Conservation (phyloP, 441 rosid genomes). For the Euphorbia celastroides region DNA sequence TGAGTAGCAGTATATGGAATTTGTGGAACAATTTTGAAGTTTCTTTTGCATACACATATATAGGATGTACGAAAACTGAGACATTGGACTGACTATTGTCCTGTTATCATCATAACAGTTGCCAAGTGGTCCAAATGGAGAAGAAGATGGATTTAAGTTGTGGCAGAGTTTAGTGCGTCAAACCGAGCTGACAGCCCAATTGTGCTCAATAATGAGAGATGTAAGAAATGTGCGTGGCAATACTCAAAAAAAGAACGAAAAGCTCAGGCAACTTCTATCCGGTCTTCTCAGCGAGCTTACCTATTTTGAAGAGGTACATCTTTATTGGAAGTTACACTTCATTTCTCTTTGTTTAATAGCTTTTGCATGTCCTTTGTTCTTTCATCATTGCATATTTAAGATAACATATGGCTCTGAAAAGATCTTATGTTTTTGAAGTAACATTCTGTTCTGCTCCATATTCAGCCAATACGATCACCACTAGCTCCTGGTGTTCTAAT, state of each 20-base stretch:
- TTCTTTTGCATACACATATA: not conserved
- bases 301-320: slow-evolving; percentile 86
- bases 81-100: slow-evolving; percentile 8
- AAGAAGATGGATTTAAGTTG: slow-evolving; percentile 67
- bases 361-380: slow-evolving; percentile 16
- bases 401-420: slow-evolving; percentile 12
- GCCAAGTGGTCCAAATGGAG: slow-evolving; percentile 53
- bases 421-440: slow-evolving; percentile 13
- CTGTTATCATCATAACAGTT: slow-evolving; percentile 41
- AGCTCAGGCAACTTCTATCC: slow-evolving; percentile 92
- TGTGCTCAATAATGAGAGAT: slow-evolving; percentile 83
- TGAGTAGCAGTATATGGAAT: not conserved
- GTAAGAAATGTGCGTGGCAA: slow-evolving; percentile 95
- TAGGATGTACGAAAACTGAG: not conserved
- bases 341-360: slow-evolving; percentile 14
- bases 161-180: slow-evolving; percentile 96
- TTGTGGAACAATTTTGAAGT: not conserved
- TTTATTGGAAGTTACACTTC: slow-evolving; percentile 10
- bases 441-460: slow-evolving; percentile 13
- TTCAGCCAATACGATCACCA: slow-evolving; percentile 91
- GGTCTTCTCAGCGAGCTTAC: slow-evolving; percentile 96
- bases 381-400: slow-evolving; percentile 4
- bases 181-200: slow-evolving; percentile 91
- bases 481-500: slow-evolving; percentile 75
- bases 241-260: slow-evolving; percentile 94